A percentile compares a stretch with the other conserved stretches of the same genome.
Conservation (phyloP, 352 stramenopile species). For the Pythium phragmiticola region DNA sequence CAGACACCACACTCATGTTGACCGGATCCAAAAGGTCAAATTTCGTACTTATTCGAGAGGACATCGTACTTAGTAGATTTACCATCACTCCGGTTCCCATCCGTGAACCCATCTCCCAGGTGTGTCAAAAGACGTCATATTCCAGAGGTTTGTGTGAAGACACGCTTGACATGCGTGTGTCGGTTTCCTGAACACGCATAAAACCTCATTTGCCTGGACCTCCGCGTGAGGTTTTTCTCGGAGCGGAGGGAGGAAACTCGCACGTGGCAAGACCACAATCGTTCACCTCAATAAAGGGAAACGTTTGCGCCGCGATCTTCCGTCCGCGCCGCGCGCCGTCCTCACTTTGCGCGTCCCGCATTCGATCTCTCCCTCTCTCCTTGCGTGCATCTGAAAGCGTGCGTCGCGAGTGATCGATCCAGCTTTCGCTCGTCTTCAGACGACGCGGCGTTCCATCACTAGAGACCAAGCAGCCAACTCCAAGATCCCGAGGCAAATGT, state of each 20-base stretch:
- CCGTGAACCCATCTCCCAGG: slow-evolving; percentile 6
- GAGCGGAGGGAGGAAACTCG: slow-evolving; percentile 5
- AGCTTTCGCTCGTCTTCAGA: neutral
- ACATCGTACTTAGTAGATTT: slow-evolving; percentile 7
- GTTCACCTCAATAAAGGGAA: neutral
- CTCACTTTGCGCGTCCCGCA: neutral
- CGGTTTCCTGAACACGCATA: slow-evolving; percentile 1
- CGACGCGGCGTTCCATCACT: neutral
- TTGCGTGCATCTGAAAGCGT: neutral
- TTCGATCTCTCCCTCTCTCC: neutral
- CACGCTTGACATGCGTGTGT: neutral
- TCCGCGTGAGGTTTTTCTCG: slow-evolving; percentile 10
- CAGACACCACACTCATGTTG: slow-evolving; percentile 1
- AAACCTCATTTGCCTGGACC: slow-evolving; percentile 13
- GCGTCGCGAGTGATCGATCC: neutral
- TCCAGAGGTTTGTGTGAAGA: slow-evolving; percentile 2
- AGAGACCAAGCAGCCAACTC: neutral
- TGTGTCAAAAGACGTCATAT: neutral
- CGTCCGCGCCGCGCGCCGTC: neutral
- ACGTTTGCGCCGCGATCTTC: neutral
- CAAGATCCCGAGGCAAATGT: slow-evolving; percentile 12
- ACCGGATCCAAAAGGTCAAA: neutral
- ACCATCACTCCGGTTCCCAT: slow-evolving; percentile 13
- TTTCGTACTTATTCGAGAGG: slow-evolving; percentile 1
- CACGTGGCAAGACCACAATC: slow-evolving; percentile 24